A percentile compares a stretch with the other conserved stretches of the same genome.
Evolutionary conservation across 1,284 basidiomycete genomes (phyloP).

Genomic region (Malassezia obtusa): DNA sequence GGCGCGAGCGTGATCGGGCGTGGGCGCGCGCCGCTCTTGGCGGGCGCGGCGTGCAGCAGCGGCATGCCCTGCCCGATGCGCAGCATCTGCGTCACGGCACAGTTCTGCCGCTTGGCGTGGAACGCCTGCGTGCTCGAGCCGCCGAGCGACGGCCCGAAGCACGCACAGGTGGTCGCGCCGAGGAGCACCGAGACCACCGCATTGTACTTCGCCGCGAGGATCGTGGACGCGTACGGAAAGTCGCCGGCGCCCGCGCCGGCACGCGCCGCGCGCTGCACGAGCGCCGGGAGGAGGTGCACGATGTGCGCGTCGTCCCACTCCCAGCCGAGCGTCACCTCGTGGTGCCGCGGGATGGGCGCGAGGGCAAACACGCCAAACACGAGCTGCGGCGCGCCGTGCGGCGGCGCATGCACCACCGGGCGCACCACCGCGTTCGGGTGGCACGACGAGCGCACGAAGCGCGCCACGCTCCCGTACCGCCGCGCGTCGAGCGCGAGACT

Average conservation of each 20-base stretch:
- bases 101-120: conserved; percentile 40
- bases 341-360: conserved; percentile 63
- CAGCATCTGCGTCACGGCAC: conserved; percentile 47
- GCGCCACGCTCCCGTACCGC: conserved; percentile 62
- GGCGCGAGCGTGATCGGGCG: conserved; percentile 36
- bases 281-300: conserved; percentile 67
- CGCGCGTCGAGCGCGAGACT: conserved; percentile 73
- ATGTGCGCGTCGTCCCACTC: conserved; percentile 91
- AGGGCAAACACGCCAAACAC: conserved; percentile 75
- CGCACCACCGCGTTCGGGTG: conserved; percentile 77
- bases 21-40: conserved; percentile 24
- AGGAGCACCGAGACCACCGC: conserved; percentile 32
- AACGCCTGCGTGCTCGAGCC: conserved; percentile 33
- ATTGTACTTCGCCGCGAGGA: conserved; percentile 39
- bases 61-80: conserved; percentile 43
- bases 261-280: conserved; percentile 50
- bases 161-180: conserved; percentile 37
- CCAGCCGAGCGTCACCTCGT: conserved; percentile 86
- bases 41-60: conserved; percentile 36
- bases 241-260: conserved; percentile 31
- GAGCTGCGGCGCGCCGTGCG: conserved; percentile 53
- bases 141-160: conserved; percentile 38
- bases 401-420: conserved; percentile 55
- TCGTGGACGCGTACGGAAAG: conserved; percentile 40
- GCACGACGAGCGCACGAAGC: conserved; percentile 75